phyloP scores from a whole-genome alignment of 2,329 filamentous ascomycete genomes.

The Penicillium sp. region DNA sequence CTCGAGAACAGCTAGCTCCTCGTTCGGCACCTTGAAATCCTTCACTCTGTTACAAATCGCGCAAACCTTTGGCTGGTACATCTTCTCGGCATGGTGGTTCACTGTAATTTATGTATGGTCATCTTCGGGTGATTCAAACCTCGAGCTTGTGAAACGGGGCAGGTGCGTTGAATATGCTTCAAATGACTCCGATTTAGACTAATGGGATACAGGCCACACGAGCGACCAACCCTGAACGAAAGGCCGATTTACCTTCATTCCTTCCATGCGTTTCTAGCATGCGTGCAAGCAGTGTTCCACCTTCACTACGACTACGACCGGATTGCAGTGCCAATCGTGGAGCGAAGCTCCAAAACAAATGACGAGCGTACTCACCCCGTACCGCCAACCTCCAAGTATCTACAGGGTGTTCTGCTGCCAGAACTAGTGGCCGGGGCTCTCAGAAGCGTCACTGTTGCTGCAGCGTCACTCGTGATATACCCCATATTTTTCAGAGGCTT shows the following conservation, averaged over 20 bases:
- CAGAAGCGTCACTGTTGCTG: conserved; percentile 40
- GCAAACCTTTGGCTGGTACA: conserved; percentile 73
- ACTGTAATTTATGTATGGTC: conserved; percentile 78
- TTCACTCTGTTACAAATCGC: conserved; percentile 59
- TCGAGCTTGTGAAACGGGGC: conserved; percentile 70
- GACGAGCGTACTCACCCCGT: conserved; percentile 39
- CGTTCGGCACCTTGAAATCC: conserved; percentile 61
- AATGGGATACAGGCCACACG: conserved; percentile 45
- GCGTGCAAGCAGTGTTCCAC: conserved; percentile 68
- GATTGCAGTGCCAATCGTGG: conserved; percentile 52
- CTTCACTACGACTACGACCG: conserved; percentile 71
- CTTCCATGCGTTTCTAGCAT: conserved; percentile 65
- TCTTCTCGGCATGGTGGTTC: conserved; percentile 74
- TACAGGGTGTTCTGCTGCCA: conserved; percentile 35
- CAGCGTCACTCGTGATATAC: conserved; percentile 59
- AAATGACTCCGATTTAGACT: conserved; percentile 5
- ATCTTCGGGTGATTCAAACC: conserved; percentile 55
- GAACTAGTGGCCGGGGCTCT: conserved; percentile 34
- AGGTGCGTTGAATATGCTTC: conserved; percentile 49
- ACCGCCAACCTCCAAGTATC: conserved; percentile 36
- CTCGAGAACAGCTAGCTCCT: conserved; percentile 66
- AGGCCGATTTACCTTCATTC: conserved; percentile 75
- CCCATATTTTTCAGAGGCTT: conserved; percentile 58
- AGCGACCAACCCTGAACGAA: conserved; percentile 79
- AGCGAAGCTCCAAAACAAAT: conserved; percentile 29